Percentiles rank a stretch among this genome's conserved stretches.
phyloP scores from a whole-genome alignment of 257 asterid species.

The Solanum clarkiae region DNA sequence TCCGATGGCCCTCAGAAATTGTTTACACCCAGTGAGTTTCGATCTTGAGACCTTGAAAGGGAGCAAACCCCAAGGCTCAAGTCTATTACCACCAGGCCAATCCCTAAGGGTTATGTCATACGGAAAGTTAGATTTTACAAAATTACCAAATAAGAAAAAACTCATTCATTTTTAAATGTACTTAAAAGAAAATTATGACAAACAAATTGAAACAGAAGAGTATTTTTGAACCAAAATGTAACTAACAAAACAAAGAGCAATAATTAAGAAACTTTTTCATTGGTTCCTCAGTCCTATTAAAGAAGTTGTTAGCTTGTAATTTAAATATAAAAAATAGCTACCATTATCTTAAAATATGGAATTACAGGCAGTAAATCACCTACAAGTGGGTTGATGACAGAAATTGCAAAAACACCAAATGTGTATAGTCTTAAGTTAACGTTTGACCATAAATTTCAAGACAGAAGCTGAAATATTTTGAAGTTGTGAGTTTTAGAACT shows the following conservation, averaged over 20 bases:
- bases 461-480: neutral
- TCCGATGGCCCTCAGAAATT: no score
- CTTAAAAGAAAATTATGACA: neutral
- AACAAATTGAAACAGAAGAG: neutral
- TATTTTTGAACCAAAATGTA: neutral
- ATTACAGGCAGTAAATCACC: neutral
- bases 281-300: neutral
- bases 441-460: neutral
- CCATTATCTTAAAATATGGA: neutral
- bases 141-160: neutral
- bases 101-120: no score
- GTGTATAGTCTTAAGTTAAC: neutral
- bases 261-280: neutral
- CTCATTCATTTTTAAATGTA: neutral
- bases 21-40: no score
- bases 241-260: neutral
- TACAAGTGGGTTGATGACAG: neutral
- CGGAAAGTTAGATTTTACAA: neutral
- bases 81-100: no score
- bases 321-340: neutral
- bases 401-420: neutral
- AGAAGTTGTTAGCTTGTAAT: neutral
- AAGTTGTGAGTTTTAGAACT: neutral
- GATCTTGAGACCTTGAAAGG: no score
- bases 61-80: no score